Base-by-base conservation (phyloP, 768 basidiomycete genomes). In the Hypsizygus marmoreus region DNA sequence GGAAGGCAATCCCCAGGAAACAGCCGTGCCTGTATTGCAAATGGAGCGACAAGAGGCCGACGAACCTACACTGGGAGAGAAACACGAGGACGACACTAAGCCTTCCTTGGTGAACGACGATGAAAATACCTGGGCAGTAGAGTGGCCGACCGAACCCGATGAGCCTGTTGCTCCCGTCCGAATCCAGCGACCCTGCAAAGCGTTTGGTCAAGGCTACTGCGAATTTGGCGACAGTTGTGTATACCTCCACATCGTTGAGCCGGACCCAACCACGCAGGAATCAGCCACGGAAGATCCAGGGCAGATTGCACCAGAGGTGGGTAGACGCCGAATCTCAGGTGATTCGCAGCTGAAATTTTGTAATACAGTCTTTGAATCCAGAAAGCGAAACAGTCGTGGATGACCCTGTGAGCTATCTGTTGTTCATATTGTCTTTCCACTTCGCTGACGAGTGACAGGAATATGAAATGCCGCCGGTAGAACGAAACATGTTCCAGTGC, bases 141-240 rank as follows among this genome's bases (percentile, higher is more conserved):
- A 52, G 16, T 60, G 57, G 59, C 43, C 47, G 5, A 42, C 53
- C 19, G 54, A 57, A 14, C 36, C 39, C 19, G 31, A 25, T 24
- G 38, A 37, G 8, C n/a, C 44, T 3, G 40, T 48, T 6, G 29
- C 32, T 23, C 49, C 40, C 8, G 6, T 29, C 1, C 59, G 59
- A 41, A 51, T 54, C 3, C 50, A 63, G 39, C 45, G 56, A 17
- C 65, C 64, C 17, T 73, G 71, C 50, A 64, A 58, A 45, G 53
- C 43, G 16, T 70, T 62, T 53, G 67, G 64, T 2, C 68, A 72
- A 50, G 70, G 70, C 7, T 55, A 60, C 51, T 72, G 71, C 39
- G 8, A 5, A 9, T 49, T 17, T 9, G 67, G 65, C 10, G 65
- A 67, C 22, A 33, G 36, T 9, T 72, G 71, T 41, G 26, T 6